Evolutionary conservation across 1,284 basidiomycete genomes (phyloP).

Genomic region (Erythrobasidium hasegawianum): DNA sequence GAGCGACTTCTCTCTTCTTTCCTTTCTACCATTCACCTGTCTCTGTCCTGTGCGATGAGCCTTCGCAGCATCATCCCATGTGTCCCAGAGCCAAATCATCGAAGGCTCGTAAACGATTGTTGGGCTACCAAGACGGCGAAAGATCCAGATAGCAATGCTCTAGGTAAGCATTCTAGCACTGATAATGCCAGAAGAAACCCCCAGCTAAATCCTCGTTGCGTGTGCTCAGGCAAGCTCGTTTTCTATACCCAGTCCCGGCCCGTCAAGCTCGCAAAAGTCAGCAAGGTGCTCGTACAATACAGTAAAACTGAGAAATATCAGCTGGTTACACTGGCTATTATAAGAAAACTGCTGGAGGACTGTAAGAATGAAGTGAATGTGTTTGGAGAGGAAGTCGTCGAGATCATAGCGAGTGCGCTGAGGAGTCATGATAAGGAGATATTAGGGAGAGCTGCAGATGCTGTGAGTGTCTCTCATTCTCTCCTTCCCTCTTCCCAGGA

Average conservation of each 20-base stretch:
- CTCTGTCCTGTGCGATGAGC: too few species aligned
- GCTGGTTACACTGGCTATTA: conserved; percentile 79
- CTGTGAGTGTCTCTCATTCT: conserved; percentile 57
- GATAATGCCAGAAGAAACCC: background rate
- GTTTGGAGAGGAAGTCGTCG: conserved; percentile 71
- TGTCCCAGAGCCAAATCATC: conserved; percentile 63
- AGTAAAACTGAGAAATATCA: conserved; percentile 66
- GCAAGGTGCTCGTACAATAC: conserved; percentile 74
- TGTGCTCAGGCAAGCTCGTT: conserved; percentile 59
- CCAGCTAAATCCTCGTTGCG: conserved; percentile 46
- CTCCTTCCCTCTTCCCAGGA: background rate
- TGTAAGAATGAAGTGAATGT: conserved; percentile 81
- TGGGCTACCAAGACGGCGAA: conserved; percentile 75
- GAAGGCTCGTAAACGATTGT: conserved; percentile 80
- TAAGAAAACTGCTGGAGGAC: conserved; percentile 79
- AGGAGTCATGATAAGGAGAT: conserved; percentile 37
- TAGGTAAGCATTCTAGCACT: conserved; percentile 6
- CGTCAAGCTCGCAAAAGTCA: conserved; percentile 81
- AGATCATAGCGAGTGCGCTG: conserved; percentile 67
- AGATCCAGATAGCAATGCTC: conserved; percentile 44
- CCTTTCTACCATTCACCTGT: too few species aligned
- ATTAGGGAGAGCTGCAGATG: conserved; percentile 68
- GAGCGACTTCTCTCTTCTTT: too few species aligned
- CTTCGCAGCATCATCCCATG: background rate
- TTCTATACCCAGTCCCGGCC: conserved; percentile 90